Base-by-base conservation (phyloP, 352 stramenopile genomes). In the Phytophthora fragariae region DNA sequence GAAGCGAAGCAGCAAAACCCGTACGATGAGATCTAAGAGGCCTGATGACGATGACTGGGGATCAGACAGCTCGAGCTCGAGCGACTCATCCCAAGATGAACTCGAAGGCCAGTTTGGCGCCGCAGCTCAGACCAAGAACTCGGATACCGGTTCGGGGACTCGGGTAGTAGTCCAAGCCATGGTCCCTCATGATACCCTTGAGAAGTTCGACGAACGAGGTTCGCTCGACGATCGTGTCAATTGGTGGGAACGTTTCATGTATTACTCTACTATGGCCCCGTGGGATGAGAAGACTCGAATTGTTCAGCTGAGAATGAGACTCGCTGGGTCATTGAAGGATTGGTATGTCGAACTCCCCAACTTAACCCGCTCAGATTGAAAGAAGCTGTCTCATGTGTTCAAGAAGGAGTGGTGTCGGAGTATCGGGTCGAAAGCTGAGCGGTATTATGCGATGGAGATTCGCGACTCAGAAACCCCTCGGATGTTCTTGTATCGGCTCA, bases 231-330 rank as follows among this genome's bases (percentile, higher is more conserved):
- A 61, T 8, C 56, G 56, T 8, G 56, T 50, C 5, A 52, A 62
- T 12, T 53, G 56, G 56, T 62, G 56, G 37, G 37, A 62, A 24
- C 37, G 56, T 8, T 62, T 62, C 56, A 62, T 62, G 56, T 37
- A 62, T 21, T 62, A 53, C 3, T 37, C 37, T 11, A 62, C 56
- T 1, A 62, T 62, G 37, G 37, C 37, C 4, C 37, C 56, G 9
- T 53, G 37, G 37, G 56, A 62, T 12, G 21, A 62, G 11, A 50
- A 52, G 21, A 62, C 56, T 12, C 33, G 37, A 14, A 5, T 46
- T 0, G 37, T n/a, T 3, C 37, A n/a, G 37, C 37, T 46, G 5
- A 12, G 37, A 12, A 50, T 62, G 56, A 62, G 56, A 37, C 33
- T 62, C 15, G 24, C 19, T 2, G 33, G 56, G 9, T 50, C 37